Base-by-base conservation (phyloP, 2,329 filamentous ascomycete genomes). In the Scopulariopsis brevicaulis region DNA sequence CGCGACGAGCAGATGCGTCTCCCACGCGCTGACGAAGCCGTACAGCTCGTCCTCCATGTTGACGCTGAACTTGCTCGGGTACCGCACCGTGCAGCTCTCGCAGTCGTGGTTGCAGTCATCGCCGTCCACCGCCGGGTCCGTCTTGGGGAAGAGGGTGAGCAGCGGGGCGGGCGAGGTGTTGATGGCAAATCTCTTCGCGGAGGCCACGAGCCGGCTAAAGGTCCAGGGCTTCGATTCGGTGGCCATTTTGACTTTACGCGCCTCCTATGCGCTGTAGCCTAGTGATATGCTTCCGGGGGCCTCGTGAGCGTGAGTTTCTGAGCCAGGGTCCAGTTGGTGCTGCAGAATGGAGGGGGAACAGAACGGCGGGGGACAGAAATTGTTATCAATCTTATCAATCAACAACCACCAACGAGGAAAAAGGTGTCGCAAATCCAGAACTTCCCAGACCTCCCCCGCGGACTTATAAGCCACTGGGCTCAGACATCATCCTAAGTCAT, bases 71-170 rank as follows among this genome's bases (percentile, higher is more conserved):
- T 72, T 72, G 60, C 76, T 77, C 43, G 93, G 93, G 68, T 92
- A 95, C 60, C 84, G 81, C 63, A 93, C 78, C 15, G 84, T 82
- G 77, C 94, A 97, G 62, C 77, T 84, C 25, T 84, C 82, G 75
- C 93, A 99, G 73, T 97, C 93, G 69, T 84, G 90, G 58, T 89
- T 76, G 70, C 94, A 97, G 63, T 92, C 92, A 48, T 95, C 89
- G 62, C 92, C 93, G 71, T 96, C 93, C 50, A 89, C 73, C 3
- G 80, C 77, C n/a, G 88, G 83, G 66, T 87, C 80, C 43, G 90
- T 90, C 64, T 81, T 83, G 56, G 84, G 76, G 70, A 97, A 97
- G 11, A 97, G 77, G 50, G 73, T 68, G 53, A 69, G 64, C 37
- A 71, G 62, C 14, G 69, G 58, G 11, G 72, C 65, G 48, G 56